Evolutionary conservation across 1,284 basidiomycete genomes (phyloP).

Genomic region (Cryptococcus sp.): DNA sequence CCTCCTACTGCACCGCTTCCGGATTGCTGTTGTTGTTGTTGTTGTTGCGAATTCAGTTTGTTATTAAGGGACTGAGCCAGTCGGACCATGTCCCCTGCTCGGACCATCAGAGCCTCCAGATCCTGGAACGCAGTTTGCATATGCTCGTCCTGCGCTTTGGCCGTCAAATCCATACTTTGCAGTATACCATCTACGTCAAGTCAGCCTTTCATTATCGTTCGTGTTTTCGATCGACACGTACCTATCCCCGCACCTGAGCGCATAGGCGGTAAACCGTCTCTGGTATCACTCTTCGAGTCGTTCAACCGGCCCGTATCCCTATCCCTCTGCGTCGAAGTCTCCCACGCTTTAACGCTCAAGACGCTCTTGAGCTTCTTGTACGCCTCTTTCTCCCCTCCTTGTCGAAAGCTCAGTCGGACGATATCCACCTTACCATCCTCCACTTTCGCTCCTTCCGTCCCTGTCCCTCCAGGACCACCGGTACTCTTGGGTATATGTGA

Average conservation of each 20-base stretch:
- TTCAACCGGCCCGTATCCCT: slow-evolving; percentile 6
- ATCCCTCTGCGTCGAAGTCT: slow-evolving; percentile 19
- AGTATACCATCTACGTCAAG: slow-evolving; percentile 70
- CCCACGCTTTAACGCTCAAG: slow-evolving; percentile 79
- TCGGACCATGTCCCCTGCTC: slow-evolving; percentile 87
- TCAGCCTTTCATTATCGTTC: background rate
- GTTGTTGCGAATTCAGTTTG: slow-evolving; percentile 61
- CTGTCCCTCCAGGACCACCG: background rate
- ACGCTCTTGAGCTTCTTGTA: slow-evolving; percentile 78
- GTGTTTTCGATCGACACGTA: slow-evolving; percentile 9
- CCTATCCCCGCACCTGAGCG: slow-evolving; percentile 37
- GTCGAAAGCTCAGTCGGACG: slow-evolving; percentile 75
- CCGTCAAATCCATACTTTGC: slow-evolving; percentile 68
- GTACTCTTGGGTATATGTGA: slow-evolving; percentile 16
- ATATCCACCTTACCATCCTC: slow-evolving; percentile 57
- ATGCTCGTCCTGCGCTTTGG: slow-evolving; percentile 64
- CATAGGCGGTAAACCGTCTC: background rate
- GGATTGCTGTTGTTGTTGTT: background rate
- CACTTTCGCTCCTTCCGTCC: background rate
- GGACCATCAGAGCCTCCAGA: slow-evolving; percentile 86
- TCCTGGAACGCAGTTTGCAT: slow-evolving; percentile 83
- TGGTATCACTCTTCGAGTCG: background rate
- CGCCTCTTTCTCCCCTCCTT: slow-evolving; percentile 82
- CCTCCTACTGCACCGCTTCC: too few relatives aligned
- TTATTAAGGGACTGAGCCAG: slow-evolving; percentile 86